Percentiles rank a stretch among this genome's conserved stretches.
phyloP scores from a whole-genome alignment of 805 yeast genomes.

The Zygosaccharomyces bailii region DNA sequence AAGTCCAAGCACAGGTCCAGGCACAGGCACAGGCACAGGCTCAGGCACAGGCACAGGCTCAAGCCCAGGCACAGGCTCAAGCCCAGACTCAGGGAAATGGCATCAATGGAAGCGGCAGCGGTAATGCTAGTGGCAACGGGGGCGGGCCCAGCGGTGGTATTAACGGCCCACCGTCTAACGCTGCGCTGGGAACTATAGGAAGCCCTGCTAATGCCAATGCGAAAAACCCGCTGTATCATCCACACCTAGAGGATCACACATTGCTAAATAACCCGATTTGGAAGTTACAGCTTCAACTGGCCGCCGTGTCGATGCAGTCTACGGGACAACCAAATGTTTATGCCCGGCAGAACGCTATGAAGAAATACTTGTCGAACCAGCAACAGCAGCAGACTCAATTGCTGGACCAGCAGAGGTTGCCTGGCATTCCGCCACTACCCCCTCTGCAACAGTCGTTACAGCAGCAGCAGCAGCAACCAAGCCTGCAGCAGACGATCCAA shows the following conservation, averaged over 20 bases:
- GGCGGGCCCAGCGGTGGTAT: conserved; percentile 10
- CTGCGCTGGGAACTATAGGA: conserved; percentile 6
- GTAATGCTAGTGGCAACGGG: conserved; percentile 9
- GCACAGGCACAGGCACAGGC: conserved; percentile 8
- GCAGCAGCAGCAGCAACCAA: conserved; percentile 9
- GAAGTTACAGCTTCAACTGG: conserved; percentile 37
- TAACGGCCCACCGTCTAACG: conserved; percentile 10
- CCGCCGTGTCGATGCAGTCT: conserved; percentile 33
- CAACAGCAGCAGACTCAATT: conserved; percentile 19
- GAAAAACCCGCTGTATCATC: conserved; percentile 36
- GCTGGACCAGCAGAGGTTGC: conserved; percentile 16
- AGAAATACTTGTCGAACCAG: conserved; percentile 32
- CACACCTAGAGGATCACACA: conserved; percentile 34
- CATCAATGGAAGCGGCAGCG: conserved; percentile 8
- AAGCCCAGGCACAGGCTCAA: conserved; percentile 13
- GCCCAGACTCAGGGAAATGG: conserved; percentile 9
- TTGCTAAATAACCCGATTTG: conserved; percentile 35
- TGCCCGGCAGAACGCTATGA: conserved; percentile 39
- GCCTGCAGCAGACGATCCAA: background rate
- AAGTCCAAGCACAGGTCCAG: conserved; percentile 12
- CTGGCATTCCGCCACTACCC: conserved; percentile 1
- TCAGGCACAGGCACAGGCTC: conserved; percentile 4
- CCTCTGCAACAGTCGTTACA: conserved; percentile 6
- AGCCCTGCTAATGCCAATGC: conserved; percentile 19
- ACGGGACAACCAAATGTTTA: conserved; percentile 37